phyloP scores from a whole-genome alignment of 805 yeast species.

The Metschnikowia kofuensis region DNA sequence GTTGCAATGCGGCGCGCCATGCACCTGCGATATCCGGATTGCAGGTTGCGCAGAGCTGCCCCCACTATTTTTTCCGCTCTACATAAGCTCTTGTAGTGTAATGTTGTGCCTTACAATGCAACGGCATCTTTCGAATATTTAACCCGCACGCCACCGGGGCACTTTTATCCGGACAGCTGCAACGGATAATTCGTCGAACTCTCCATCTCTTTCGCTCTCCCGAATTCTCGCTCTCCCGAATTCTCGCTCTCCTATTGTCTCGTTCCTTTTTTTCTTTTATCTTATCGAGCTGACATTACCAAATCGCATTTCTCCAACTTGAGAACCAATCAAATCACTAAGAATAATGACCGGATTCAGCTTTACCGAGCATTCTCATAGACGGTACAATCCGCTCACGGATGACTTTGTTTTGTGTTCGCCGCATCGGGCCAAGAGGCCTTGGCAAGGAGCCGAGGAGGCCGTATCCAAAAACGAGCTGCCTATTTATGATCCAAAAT shows the following conservation, averaged over 20 bases:
- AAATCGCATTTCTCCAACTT: neutral
- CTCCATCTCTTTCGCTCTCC: too few species aligned
- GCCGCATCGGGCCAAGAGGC: slow-evolving; percentile 75
- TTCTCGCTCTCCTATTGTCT: neutral
- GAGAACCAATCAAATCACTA: neutral
- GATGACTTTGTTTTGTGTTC: slow-evolving; percentile 68
- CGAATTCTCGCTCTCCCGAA: too few species aligned
- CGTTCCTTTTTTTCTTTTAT: neutral
- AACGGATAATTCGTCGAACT: too few species aligned
- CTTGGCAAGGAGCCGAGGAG: slow-evolving; percentile 79
- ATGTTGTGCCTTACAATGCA: too few species aligned
- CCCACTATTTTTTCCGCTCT: neutral
- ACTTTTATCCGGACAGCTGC: too few species aligned
- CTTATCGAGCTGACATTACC: neutral
- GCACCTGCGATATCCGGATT: neutral
- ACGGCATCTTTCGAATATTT: too few species aligned
- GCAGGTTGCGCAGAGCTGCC: neutral
- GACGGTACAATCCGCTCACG: slow-evolving; percentile 69
- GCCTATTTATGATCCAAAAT: slow-evolving; percentile 59
- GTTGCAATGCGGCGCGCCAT: neutral
- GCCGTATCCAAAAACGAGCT: slow-evolving; percentile 36
- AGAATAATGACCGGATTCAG: slow-evolving; percentile 31
- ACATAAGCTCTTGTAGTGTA: too few species aligned
- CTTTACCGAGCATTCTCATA: slow-evolving; percentile 59
- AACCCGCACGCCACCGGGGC: too few species aligned